Evolutionary conservation across 768 basidiomycete species (phyloP), one percentile per base, ranked within the genome.

Genomic region (Pleurotus eryngii): DNA sequence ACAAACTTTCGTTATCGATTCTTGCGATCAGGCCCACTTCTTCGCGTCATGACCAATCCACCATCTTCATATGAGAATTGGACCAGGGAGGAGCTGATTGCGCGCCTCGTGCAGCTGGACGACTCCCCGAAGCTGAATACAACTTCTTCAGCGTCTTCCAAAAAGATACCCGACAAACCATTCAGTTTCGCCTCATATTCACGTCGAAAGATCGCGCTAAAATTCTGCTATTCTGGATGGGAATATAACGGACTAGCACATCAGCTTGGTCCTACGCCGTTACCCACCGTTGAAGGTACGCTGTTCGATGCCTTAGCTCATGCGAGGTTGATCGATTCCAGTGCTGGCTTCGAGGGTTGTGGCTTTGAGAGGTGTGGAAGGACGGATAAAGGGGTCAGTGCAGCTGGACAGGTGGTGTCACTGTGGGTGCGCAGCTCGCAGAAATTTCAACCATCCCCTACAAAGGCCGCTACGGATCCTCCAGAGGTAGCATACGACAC

Each of bases 381-480:
- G 65, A 98, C 97, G 24, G 97, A 99, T 77, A 81, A 88, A 17
- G 95, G 96, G 0, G 97, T 99, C 58, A 96, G 94, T 68, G 92
- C 89, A 39, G 90, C 89, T 6, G 95, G 93, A 3, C 96, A 98
- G 69, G 95, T 98, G 20, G 79, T 98, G 49, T 92, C 90, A 49
- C 77, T 99, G 6, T 95, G 92, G 89, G 86, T 97, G 11, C 76
- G 95, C 58, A 94, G 92, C 69, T 81, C 83, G 8, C 69, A 86
- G 45, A 72, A 65, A 18, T 9, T 60, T 64, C 1, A 43, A 9
- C 26, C 59, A 4, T 46, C 42, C 4, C 42, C 42, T 15, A 3
- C 49, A 30, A 17, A 51, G n/a, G 49, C 17, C 17, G 46, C 12
- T 15, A n/a, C 3, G 22, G 18, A 6, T 20, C 18, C n/a, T 7